Conservation (phyloP, 2,329 filamentous ascomycete species). For the Aquanectria penicillioides region DNA sequence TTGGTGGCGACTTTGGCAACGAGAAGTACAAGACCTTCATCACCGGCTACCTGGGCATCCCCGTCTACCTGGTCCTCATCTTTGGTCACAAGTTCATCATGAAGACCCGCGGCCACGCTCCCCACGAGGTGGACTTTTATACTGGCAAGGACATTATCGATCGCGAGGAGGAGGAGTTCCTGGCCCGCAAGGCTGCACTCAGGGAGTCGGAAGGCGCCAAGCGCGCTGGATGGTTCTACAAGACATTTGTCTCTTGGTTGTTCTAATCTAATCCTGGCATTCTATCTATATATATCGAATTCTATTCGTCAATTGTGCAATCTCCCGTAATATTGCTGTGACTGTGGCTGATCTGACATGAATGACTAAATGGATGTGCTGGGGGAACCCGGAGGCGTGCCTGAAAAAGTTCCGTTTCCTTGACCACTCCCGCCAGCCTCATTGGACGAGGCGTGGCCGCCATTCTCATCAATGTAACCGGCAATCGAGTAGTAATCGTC, state of each 20-base stretch:
- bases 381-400: no score
- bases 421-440: no score
- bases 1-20: constrained; percentile 58
- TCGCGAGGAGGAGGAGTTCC: constrained; percentile 75
- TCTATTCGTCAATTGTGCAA: no score
- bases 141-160: constrained; percentile 79
- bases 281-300: no score
- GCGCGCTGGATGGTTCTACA: constrained; percentile 49
- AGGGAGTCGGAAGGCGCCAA: constrained; percentile 35
- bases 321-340: no score
- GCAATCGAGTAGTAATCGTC: no score
- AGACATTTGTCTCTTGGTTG: constrained; percentile 50
- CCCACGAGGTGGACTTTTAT: constrained; percentile 74
- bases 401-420: no score
- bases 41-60: constrained; percentile 81
- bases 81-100: constrained; percentile 72
- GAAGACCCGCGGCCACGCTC: constrained; percentile 63
- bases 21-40: constrained; percentile 83
- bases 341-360: no score
- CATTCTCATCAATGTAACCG: no score
- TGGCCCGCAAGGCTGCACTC: constrained; percentile 54
- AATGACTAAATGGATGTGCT: no score
- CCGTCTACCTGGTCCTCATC: constrained; percentile 75
- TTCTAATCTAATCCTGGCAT: constrained; percentile 46
- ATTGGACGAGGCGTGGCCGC: no score